These are phyloP conservation scores for Adansonia grandidieri DNA, from an alignment of 441 rosid genomes.

Conservation along the genomic window DNA sequence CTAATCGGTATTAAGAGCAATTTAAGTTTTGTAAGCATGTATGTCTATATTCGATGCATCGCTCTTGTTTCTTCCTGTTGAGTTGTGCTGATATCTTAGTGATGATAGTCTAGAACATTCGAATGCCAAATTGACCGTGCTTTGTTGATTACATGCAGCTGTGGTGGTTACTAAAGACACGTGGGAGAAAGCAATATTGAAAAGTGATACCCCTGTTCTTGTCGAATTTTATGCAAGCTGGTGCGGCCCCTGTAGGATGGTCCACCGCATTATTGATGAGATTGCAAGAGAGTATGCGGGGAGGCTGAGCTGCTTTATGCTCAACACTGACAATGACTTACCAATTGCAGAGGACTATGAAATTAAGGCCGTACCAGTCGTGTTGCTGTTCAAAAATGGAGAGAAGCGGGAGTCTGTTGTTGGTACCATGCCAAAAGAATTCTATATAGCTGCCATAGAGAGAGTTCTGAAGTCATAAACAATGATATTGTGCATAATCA, in stretches of 20 bases:
- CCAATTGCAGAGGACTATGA: conserved; percentile 71
- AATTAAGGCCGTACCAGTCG: conserved; percentile 87
- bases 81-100: conserved; percentile 14
- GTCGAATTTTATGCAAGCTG: conserved; percentile 92
- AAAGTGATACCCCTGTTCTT: conserved; percentile 71
- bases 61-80: conserved; percentile 12
- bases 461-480: conserved; percentile 67
- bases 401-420: conserved; percentile 71
- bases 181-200: conserved; percentile 66
- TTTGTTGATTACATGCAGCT: conserved; percentile 46
- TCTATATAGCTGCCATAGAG: conserved; percentile 84
- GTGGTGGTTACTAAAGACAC: conserved; percentile 54
- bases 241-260: conserved; percentile 98
- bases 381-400: conserved; percentile 83
- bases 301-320: conserved; percentile 65
- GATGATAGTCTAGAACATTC: not conserved
- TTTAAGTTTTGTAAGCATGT: not conserved
- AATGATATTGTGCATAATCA: not conserved
- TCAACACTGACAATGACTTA: conserved; percentile 71
- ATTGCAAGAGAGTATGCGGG: conserved; percentile 78
- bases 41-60: not conserved
- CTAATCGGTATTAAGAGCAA: not conserved
- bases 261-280: conserved; percentile 82
- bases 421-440: conserved; percentile 97
- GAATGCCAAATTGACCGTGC: conserved; percentile 20